Base-by-base conservation (phyloP, 345 rosid species). In the Firmiana major region DNA sequence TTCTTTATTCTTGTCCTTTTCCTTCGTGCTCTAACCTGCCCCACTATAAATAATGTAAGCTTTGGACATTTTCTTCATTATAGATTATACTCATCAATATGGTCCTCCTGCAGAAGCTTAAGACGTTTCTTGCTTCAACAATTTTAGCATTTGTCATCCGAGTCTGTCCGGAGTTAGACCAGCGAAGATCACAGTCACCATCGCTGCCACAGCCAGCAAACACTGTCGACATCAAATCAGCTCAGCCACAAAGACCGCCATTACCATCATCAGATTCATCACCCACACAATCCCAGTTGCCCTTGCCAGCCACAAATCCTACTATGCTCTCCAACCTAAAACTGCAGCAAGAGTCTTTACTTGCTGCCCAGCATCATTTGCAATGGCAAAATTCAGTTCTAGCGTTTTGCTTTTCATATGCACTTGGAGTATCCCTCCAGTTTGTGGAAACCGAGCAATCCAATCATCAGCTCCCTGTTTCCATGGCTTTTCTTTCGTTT, bases 341-440 rank as follows among this genome's bases (percentile, higher is more conserved):
- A 21, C 15, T 22, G 62, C 51, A 42, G 34, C 51, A n/a, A 11
- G 51, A 66, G 19, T 26, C 31, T 42, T 40, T 66, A 10, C 71
- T 43, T 49, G 62, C 26, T 4, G 9, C 21, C 26, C 60, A 53
- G 75, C 59, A 15, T 7, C 58, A 34, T 71, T 22, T 28, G 11
- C 75, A 49, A 51, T 71, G 59, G 75, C 59, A 26, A 71, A 51
- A 36, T 21, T 3, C 65, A 22, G 46, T 73, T 7, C 17, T 55
- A 38, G 63, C 65, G 15, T 55, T 73, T 38, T 55, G 64, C 76
- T 73, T 55, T 34, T 55, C 76, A 6, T 55, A 40, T 57, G 64
- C 51, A 11, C 51, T 72, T 3, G 36, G 48, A 17, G 63, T 72
- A n/a, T 38, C 65, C 12, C 38, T 42, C 53, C 66, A 73, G 13